Base-by-base conservation (phyloP, 192 early-diverging fungal species). In the Spizellomyces punctatus region DNA sequence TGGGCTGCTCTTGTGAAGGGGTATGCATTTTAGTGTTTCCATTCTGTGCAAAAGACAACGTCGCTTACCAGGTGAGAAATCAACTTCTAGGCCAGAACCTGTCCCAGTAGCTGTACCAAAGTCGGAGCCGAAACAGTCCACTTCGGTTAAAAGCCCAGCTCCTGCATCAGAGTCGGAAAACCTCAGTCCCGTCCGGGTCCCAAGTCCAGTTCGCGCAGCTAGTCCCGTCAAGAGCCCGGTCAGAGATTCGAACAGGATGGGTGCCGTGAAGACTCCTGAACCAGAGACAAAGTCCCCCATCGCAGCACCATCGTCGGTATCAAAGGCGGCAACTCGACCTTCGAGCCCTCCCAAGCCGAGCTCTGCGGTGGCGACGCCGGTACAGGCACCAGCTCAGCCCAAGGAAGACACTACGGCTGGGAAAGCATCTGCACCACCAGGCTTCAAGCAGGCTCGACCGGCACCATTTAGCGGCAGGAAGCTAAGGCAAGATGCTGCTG, bases 401-500 rank as follows among this genome's bases (percentile, higher is more conserved):
- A 54, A 54, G 50, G 50, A 54, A 54, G 59, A 61, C 5, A 19
- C 59, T 45, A 16, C 68, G 6, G 36, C 69, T 43, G 54, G 47
- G 41, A 76, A 42, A 41, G 17, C 59, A 2, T 43, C 66, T n/a
- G 12, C 66, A 10, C 14, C 73, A 63, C 42, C 46, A 10, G 78
- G 72, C 6, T 61, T 80, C 9, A 76, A 62, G 78, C 86, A 58
- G 82, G 76, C 74, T 61, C 16, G 75, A 9, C 75, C 81, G 44
- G 66, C 50, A 22, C 54, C 85, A 41, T 10, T 17, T 47, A 42
- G 50, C 17, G 66, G 66, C 19, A 89, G 93, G 71, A 91, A 91
- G 74, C 82, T 95, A 72, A 92, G 92, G 63, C 95, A 97, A 75
- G 92, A 95, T 76, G 89, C 89, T 12, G 84, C 94, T 48, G 93